These are phyloP conservation scores for Leonotis leonurus DNA, from an alignment of 257 asterid genomes.

Conservation along the genomic window DNA sequence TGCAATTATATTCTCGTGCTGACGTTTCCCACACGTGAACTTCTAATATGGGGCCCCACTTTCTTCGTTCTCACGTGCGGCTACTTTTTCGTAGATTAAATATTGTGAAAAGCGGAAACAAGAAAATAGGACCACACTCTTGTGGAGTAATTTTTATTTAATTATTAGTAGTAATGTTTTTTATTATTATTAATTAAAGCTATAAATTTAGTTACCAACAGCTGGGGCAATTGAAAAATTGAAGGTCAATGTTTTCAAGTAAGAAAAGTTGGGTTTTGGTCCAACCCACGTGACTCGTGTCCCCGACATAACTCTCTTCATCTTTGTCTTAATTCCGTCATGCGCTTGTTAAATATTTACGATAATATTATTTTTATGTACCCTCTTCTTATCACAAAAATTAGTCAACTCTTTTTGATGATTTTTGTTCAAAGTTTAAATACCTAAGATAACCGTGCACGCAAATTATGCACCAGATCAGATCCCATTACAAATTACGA, in stretches of 20 bases:
- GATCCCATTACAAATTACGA: conserved; percentile 1
- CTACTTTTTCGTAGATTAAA: background rate
- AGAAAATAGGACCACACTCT: no score
- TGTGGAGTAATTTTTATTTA: no score
- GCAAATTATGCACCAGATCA: conserved; percentile 17
- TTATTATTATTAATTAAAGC: no score
- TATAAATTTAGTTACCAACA: conserved; percentile 19
- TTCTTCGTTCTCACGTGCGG: conserved; percentile 26
- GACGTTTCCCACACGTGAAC: conserved; percentile 51
- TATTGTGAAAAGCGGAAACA: no score
- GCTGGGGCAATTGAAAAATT: conserved; percentile 34
- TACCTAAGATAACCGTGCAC: conserved; percentile 2
- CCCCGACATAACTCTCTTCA: conserved; percentile 25
- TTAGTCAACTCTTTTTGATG: conserved; percentile 19
- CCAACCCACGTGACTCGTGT: conserved; percentile 55
- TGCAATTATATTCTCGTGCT: conserved; percentile 20
- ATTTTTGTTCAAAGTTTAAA: background rate
- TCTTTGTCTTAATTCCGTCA: background rate
- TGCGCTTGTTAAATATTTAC: background rate
- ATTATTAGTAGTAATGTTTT: background rate
- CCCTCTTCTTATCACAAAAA: background rate
- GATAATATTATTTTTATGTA: background rate
- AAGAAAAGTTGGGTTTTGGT: conserved; percentile 27
- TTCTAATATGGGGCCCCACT: background rate
- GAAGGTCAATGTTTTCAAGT: conserved; percentile 20